Evolutionary conservation across 768 basidiomycete genomes (phyloP).

Genomic region (Russula brevipes): DNA sequence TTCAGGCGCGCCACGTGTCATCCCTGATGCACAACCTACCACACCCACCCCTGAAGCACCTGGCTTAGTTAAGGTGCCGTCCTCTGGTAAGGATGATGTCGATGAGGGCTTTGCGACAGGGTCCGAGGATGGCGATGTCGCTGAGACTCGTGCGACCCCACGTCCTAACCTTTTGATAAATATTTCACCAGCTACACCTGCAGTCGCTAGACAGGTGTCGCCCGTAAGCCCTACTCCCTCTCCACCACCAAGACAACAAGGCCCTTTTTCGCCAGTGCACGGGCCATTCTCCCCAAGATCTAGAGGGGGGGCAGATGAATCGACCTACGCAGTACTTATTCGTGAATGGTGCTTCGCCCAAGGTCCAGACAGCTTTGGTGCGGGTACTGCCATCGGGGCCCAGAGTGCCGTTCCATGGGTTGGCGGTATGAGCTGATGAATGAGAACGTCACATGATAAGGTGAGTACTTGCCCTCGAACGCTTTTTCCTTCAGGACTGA

Average conservation of each 20-base stretch:
- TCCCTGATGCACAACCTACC: slow-evolving; percentile 13
- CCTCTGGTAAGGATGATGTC: slow-evolving; percentile 13
- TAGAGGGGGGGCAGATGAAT: slow-evolving; percentile 6
- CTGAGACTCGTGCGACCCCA: neutral
- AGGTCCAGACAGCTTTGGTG: slow-evolving; percentile 17
- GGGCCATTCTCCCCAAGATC: slow-evolving; percentile 14
- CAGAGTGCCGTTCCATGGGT: slow-evolving; percentile 22
- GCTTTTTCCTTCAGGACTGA: neutral
- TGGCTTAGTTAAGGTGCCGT: neutral
- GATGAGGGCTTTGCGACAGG: slow-evolving; percentile 26
- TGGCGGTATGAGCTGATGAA: slow-evolving; percentile 13
- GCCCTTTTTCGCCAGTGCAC: slow-evolving; percentile 13
- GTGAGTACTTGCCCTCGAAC: neutral
- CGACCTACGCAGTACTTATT: slow-evolving; percentile 23
- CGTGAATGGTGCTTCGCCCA: slow-evolving; percentile 27
- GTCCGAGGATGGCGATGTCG: slow-evolving; percentile 18
- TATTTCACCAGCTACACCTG: slow-evolving; percentile 15
- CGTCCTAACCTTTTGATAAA: slow-evolving; percentile 20
- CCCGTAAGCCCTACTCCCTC: slow-evolving; percentile 15
- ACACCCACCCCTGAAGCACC: slow-evolving; percentile 4
- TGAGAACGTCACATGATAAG: neutral
- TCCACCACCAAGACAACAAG: slow-evolving; percentile 15
- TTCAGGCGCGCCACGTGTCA: neutral
- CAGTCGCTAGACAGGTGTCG: slow-evolving; percentile 1
- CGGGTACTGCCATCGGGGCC: slow-evolving; percentile 7